Evolutionary conservation across 2,329 filamentous ascomycete species (phyloP), one percentile per base, ranked within the genome.

Genomic region (Claviceps fusiformis): DNA sequence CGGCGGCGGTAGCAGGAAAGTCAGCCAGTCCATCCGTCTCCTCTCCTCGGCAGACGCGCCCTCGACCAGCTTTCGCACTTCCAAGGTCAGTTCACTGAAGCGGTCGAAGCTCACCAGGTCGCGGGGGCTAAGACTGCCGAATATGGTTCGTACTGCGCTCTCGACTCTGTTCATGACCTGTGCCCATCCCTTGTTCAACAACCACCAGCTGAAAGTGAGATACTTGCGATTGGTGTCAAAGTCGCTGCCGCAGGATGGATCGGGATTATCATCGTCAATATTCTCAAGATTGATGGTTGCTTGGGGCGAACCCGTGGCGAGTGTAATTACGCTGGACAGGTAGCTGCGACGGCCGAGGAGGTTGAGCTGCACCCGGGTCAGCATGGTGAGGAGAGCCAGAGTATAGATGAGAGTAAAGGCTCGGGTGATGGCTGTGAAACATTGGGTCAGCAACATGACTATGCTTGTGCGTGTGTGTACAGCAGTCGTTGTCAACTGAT

Each of bases 191-290:
- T 83, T 82, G 71, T 98, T 92, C 50, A 98, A 76, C 50, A 98
- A 74, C 91, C 92, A 98, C 93, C 93, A 98, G 71, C 89, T 95
- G 68, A 97, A 95, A 45, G 91, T 95, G 51, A 98, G 77, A 66
- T 97, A 98, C 65, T 88, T 87, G 62, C 91, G 80, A 70, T 98
- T 98, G 39, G 90, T 95, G 69, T 96, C 91, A 62, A 95, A 96
- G 69, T 98, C 93, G 68, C 87, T 92, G 48, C 90, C 90, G 66
- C 95, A 90, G 4, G 83, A 80, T 62, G 91, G 86, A 54, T 92
- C 87, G 19, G 80, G 76, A 64, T 86, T 86, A 13, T 48, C 46
- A n/a, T 48, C 29, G 66, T 96, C 92, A 64, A 95, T 85, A 69
- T 97, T 93, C 72, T 96, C 90, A 19, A 97, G 78, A 62, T 80